A percentile compares a stretch with the other conserved stretches of the same genome.
Conservation (phyloP, 140 eudicot species). For the Flaveria floridana region DNA sequence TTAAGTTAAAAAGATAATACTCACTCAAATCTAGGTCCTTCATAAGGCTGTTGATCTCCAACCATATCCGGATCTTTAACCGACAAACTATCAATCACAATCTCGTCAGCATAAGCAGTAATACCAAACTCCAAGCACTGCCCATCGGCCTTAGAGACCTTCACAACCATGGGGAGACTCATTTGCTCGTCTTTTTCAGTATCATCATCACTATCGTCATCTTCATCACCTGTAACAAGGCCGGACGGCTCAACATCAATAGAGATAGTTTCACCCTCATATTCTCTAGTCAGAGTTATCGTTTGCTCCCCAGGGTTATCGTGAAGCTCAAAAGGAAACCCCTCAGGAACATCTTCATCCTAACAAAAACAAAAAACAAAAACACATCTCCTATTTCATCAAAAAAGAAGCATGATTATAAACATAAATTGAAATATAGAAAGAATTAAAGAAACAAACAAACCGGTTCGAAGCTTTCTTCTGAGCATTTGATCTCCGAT, state of each 20-base stretch:
- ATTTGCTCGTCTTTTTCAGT: slow-evolving; percentile 40
- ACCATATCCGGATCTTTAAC: slow-evolving; percentile 54
- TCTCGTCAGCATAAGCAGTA: slow-evolving; percentile 69
- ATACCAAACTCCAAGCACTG: slow-evolving; percentile 60
- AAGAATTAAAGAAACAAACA: not conserved
- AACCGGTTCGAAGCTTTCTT: slow-evolving; percentile 58
- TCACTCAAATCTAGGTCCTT: slow-evolving; percentile 78
- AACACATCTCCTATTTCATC: not conserved
- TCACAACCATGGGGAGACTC: slow-evolving; percentile 57
- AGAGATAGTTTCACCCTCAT: slow-evolving; percentile 61
- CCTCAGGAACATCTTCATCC: slow-evolving; percentile 54
- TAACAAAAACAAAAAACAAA: too few relatives aligned
- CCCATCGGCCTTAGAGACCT: slow-evolving; percentile 50
- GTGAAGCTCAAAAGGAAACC: slow-evolving; percentile 63
- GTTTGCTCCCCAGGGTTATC: slow-evolving; percentile 64
- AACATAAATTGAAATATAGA: not conserved
- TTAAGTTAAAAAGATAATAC: slow-evolving; percentile 19
- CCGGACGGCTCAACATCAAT: slow-evolving; percentile 71
- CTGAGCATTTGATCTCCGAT: slow-evolving; percentile 54
- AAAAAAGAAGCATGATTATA: not conserved
- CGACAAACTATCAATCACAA: slow-evolving; percentile 59
- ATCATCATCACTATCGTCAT: slow-evolving; percentile 36
- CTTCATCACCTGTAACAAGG: slow-evolving; percentile 49
- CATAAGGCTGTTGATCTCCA: slow-evolving; percentile 67
- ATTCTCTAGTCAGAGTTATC: slow-evolving; percentile 54